Base-by-base conservation (phyloP, 2,329 filamentous ascomycete genomes). In the Pseudofabraea citricarpa region DNA sequence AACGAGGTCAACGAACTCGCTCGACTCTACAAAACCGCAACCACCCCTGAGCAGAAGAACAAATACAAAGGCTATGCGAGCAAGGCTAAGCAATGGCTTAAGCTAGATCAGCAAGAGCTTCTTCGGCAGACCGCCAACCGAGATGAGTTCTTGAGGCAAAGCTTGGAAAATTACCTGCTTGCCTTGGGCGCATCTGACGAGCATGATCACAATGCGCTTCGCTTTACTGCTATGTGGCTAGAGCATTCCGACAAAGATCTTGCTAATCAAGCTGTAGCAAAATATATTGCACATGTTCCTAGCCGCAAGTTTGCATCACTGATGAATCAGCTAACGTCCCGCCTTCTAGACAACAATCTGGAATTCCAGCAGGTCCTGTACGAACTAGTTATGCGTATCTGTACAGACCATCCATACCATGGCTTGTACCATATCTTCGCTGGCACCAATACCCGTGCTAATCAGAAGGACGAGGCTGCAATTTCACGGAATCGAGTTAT, bases 371-470 rank as follows among this genome's bases (percentile, higher is more conserved):
- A 71, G 31, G 72, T 91, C 1, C 71, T 99, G 2, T 78, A 81
- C 40, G 71, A 73, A 2, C 69, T 98, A 15, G 82, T 97, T 4
- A 80, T 82, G 57, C 83, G 82, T 7, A 95, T 98, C 43, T 97
- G 91, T 59, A 73, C 78, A 9, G 90, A 98, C 45, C 93, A 99
- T 65, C 94, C 93, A 0, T 95, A 90, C 62, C 94, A 98, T 60
- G 90, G 90, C 38, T 91, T 97, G 82, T 95, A 98, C 61, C 90
- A 97, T 55, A 88, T 98, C 32, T 96, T 91, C 72, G 87, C 90
- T 2, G 83, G 85, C 18, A 82, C 79, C 35, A 86, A 83, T 55
- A 81, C 77, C 41, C 83, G 81, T 47, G 77, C 75, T 40, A 81
- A 83, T 54, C 73, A 73, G 41, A 83, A 85, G 53, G 91, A 96